Evolutionary conservation across 192 early-diverging fungal species (phyloP).

Genomic region (Backusella liffmaniae): DNA sequence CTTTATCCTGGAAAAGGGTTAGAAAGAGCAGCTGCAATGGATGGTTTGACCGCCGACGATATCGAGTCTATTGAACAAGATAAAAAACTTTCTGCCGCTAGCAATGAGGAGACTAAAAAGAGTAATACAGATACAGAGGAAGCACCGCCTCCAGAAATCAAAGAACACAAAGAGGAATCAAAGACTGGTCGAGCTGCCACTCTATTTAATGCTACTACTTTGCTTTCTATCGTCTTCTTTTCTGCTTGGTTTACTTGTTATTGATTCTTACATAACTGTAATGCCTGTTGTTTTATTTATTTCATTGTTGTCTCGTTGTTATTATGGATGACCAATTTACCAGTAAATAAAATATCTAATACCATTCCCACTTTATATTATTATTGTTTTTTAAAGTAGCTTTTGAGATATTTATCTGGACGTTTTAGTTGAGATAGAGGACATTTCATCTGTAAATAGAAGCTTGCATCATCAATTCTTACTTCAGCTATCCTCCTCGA

Average conservation of each 20-base stretch:
- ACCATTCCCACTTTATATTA: no score
- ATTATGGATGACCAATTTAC: background rate
- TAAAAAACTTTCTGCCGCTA: background rate
- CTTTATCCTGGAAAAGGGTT: constrained; percentile 28
- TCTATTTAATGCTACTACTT: background rate
- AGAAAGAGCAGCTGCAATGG: constrained; percentile 6
- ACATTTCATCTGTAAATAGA: no score
- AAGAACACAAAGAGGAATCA: background rate
- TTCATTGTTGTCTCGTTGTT: background rate
- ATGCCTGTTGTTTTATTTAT: background rate
- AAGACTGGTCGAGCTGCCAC: background rate
- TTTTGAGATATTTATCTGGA: no score
- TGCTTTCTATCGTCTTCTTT: background rate
- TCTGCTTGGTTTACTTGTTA: background rate
- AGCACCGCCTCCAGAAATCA: background rate
- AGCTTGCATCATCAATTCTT: no score
- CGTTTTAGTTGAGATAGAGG: no score
- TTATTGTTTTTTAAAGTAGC: no score
- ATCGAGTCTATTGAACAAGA: background rate
- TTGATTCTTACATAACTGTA: background rate
- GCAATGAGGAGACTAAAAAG: background rate
- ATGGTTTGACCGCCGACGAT: constrained; percentile 10
- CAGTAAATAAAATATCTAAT: no score
- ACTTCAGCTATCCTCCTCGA: no score
- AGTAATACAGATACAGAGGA: background rate